Base-by-base conservation (phyloP, 352 stramenopile species). In the Globisporangium rhizosaccharum region DNA sequence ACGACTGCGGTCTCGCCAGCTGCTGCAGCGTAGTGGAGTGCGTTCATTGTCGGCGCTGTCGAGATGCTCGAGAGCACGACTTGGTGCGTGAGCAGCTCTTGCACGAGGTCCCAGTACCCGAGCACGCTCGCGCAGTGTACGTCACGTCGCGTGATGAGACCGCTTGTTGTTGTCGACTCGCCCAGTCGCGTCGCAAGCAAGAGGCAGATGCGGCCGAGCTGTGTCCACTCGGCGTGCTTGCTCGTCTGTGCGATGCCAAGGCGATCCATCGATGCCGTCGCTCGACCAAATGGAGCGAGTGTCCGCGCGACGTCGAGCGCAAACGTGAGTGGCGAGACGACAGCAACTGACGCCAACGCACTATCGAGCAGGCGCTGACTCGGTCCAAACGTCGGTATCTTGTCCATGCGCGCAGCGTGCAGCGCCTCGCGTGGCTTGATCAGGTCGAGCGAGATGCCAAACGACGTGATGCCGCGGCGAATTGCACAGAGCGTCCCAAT, bases 291-390 rank as follows among this genome's bases (percentile, higher is more conserved):
- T 4, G 56, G 42, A 44, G 55, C 50, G 5, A 77, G 41, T 0
- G 62, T 36, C 37, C 67, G 67, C 9, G 78, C 66, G 25, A 82
- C 33, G 3, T 82, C 48, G 15, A 88, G 57, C 14, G 64, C 67
- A 49, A 88, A 80, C 1, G 66, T 85, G 26, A 88, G 65, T 9
- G 78, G 63, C 4, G 78, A 83, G 44, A 65, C 70, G 18, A 84
- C 48, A n/a, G 37, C 20, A 20, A n/a, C 39, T 15, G 55, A 45
- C n/a, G 39, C 25, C 37, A 23, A 33, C 20, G 52, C 20, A 12
- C 25, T 30, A 2, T 61, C 60, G 20, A 67, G 59, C 20, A 64
- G 30, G 8, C 66, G 59, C 14, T 53, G 51, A 18, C 44, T 59
- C 15, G 58, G 33, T 10, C 45, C 44, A 36, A 59, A 44, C 17